Base-by-base conservation (phyloP, 1,139 yeast species). In the Debaryomyces nepalensis region DNA sequence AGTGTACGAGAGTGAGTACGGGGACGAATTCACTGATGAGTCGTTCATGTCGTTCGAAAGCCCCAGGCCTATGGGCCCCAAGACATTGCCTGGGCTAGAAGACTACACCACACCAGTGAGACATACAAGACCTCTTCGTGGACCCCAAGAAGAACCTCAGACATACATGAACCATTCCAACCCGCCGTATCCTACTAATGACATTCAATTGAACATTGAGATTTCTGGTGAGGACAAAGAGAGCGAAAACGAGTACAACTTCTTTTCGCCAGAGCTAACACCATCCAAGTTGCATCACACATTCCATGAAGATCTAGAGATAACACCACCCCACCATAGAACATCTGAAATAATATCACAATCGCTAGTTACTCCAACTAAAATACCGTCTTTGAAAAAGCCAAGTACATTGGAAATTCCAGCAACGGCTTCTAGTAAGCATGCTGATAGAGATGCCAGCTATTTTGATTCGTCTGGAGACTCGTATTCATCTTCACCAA, bases 21-120 rank as follows among this genome's bases (percentile, higher is more conserved):
- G 19, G 3, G 27, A 11, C 9, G 39, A 36, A 19, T 19, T 36
- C 22, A 19, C 26, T 11, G 39, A 36, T n/a, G 39, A 39, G 14
- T 45, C 58, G 2, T 50, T 50, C 33, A 31, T 43, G 5, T 53
- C 57, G 3, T 42, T 51, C 19, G 67, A 59, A 4, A 66, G 73
- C 30, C 73, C 75, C 5, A 63, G 60, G 40, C 77, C 74, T 3
- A 70, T 61, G 63, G 78, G 78, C 0, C 77, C 78, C 1, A 66
- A 63, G 47, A 68, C 63, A 41, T 53, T 73, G 14, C 70, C 73
- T 8, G 73, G 66, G 7, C 69, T 68, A 39, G 64, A 58, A 6
- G 44, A 41, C 4, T 39, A 30, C 27, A 18, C 33, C 7, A 35
- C 47, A 9, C 46, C 43, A 11, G 23, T 18, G 22, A 44, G 26